Conservation (phyloP, 768 basidiomycete genomes). For the Lentinus tigrinus region DNA sequence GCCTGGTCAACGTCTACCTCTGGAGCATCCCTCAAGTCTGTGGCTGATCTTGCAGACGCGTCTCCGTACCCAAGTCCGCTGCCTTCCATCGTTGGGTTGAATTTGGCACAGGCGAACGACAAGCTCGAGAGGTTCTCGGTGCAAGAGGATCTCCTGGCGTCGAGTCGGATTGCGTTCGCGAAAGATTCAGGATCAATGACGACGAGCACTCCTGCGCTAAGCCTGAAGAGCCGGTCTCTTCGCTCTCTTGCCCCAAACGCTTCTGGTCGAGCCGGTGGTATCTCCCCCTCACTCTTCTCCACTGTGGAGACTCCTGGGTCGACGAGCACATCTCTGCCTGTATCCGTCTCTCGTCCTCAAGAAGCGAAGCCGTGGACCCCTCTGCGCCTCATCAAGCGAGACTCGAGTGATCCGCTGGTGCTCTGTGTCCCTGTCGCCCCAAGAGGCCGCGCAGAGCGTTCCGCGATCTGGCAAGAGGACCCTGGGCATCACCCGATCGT, state of each 20-base stretch:
- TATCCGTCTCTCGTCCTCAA: background rate
- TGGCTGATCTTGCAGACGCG: background rate
- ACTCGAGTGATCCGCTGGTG: background rate
- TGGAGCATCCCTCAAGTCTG: background rate
- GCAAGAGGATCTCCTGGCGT: conserved; percentile 3
- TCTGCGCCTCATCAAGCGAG: background rate
- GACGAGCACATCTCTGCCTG: background rate
- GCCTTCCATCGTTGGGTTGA: background rate
- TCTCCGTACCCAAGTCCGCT: too few species aligned
- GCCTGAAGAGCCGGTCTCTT: background rate
- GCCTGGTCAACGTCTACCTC: background rate
- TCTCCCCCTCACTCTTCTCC: background rate
- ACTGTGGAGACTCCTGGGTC: background rate
- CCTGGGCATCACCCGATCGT: conserved; percentile 14
- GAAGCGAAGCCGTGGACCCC: conserved; percentile 3
- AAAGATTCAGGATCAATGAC: background rate
- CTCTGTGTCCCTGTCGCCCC: background rate
- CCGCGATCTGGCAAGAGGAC: conserved; percentile 5
- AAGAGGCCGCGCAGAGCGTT: conserved; percentile 4
- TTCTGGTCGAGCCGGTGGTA: background rate
- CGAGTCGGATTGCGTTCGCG: background rate
- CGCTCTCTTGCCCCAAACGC: background rate
- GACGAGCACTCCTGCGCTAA: conserved; percentile 6
- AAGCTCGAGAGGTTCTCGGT: conserved; percentile 8
- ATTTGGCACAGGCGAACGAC: background rate